These are phyloP conservation scores for Aspergillus melleus DNA, from an alignment of 2,329 filamentous ascomycete genomes.

Conservation along the genomic window DNA sequence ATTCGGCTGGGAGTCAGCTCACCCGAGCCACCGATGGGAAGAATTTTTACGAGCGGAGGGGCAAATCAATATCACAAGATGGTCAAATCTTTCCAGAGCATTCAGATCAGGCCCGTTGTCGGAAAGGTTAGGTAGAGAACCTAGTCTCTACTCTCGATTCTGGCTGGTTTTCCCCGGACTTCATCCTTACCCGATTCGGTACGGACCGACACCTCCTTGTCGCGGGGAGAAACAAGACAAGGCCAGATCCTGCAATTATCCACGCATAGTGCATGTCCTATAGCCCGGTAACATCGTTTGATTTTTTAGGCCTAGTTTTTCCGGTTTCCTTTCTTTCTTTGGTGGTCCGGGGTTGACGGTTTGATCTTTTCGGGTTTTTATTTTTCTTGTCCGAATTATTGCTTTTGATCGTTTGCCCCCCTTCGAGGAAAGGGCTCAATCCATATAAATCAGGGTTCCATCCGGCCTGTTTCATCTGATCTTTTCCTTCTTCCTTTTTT, in stretches of 20 bases:
- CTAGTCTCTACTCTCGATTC: too few species aligned
- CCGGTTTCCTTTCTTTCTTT: not conserved
- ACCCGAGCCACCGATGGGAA: too few species aligned
- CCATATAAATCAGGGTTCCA: not conserved
- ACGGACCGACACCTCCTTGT: not conserved
- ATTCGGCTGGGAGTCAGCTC: too few species aligned
- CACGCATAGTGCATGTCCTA: not conserved
- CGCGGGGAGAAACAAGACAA: not conserved
- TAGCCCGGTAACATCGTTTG: not conserved
- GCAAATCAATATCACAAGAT: too few species aligned
- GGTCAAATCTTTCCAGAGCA: too few species aligned
- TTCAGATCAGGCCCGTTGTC: too few species aligned
- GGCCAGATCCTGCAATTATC: not conserved
- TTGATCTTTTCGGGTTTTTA: not conserved
- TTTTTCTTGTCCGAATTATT: not conserved
- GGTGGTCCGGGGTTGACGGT: not conserved
- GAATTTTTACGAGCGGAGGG: too few species aligned
- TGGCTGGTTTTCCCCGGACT: not conserved
- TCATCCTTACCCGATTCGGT: not conserved
- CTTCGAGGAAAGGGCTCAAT: not conserved
- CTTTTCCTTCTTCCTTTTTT: not conserved
- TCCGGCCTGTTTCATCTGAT: not conserved
- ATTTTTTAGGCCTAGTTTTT: not conserved
- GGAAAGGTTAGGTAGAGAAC: too few species aligned
- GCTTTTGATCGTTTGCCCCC: too few species aligned